Conservation (phyloP, 345 rosid genomes). For the rapeseed (Brassica napus) region Da-Ae NC_063448.1:53943001-53943500, state of each 20-base stretch:
- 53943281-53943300: neutral
- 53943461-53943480: neutral
- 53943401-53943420: too few relatives aligned
- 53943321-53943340: neutral
- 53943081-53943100: too few relatives aligned
- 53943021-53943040: too few relatives aligned
- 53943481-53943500: neutral
- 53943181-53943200: neutral
- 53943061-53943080: too few relatives aligned
- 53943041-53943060: too few relatives aligned
- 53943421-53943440: neutral
- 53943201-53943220: neutral
- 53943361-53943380: neutral
- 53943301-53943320: neutral
- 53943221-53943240: neutral
- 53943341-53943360: neutral
- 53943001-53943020: too few relatives aligned
- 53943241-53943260: neutral
- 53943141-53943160: neutral
- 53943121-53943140: too few relatives aligned
- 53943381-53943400: neutral
- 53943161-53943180: neutral
- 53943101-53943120: too few relatives aligned
- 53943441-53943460: neutral
- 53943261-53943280: neutral